Base-by-base conservation (phyloP, 177 flowering plant species). In the Vitis hybrid region DNA sequence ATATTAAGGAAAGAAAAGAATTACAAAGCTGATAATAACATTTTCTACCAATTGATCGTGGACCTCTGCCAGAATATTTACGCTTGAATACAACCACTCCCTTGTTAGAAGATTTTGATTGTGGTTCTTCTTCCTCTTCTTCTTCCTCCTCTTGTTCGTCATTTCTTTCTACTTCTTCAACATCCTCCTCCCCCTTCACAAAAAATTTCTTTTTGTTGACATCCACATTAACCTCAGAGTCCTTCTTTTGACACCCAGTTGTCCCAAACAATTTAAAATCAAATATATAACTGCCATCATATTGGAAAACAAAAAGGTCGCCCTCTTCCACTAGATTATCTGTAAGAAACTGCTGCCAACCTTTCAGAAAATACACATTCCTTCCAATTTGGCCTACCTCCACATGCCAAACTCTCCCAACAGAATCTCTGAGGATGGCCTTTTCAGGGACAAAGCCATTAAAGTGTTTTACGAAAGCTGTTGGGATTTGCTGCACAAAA, bases 341-440 rank as follows among this genome's bases (percentile, higher is more conserved):
- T 5, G 55, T 18, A 12, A 74, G 72, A 62, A 80, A 80, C 1
- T 23, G 13, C 52, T 14, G n/a, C 78, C 82, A 77, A 2, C 80
- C 82, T 11, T 21, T 17, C 5, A 9, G 14, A 48, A 80, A 69
- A 57, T 60, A 68, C 4, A 72, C 60, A 23, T 40, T 52, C 4
- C 45, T 40, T 1, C 66, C 62, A 26, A 2, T 54, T 10, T 60
- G 18, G 19, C 49, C n/a, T n/a, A 74, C 56, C 34, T 54, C n/a
- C 12, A 80, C 78, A 62, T 17, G 49, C 73, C 73, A 74, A 4
- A 7, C 3, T 34, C 52, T 58, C 12, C 75, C 64, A 9, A n/a
- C 10, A 5, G 52, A 19, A 30, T 32, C 48, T 48, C 40, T 61
- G 7, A 80, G 73, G 23, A 51, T 26, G 34, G 60, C 21, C 45